Conservation (phyloP, 129 eudicot genomes). For the Centaurea solstitialis region DNA sequence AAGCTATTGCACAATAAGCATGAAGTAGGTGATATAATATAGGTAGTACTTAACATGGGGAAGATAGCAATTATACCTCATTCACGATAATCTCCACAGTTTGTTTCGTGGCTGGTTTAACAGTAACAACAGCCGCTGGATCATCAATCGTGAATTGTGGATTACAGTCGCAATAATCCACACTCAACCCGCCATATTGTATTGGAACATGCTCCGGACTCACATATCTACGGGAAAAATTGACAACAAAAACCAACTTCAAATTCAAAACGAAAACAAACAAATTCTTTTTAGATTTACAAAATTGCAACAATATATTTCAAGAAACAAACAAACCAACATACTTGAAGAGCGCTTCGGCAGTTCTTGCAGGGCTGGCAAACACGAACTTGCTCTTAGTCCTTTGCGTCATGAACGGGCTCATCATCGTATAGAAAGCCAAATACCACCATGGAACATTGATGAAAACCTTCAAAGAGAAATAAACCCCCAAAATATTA, state of each 20-base stretch:
- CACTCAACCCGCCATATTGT: conserved; percentile 82
- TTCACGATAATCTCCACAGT: conserved; percentile 75
- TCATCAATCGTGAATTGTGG: conserved; percentile 71
- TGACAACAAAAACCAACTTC: conserved; percentile 7
- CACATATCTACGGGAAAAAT: conserved; percentile 55
- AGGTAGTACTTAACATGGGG: background rate
- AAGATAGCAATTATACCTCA: conserved; percentile 49
- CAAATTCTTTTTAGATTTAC: background rate
- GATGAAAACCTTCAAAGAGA: conserved; percentile 66
- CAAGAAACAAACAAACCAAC: conserved; percentile 9
- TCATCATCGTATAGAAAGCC: conserved; percentile 79
- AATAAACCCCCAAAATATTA: background rate
- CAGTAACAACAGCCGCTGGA: conserved; percentile 75
- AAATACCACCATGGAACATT: conserved; percentile 99
- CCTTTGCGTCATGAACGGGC: conserved; percentile 86
- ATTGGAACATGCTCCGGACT: conserved; percentile 87
- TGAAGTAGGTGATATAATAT: background rate
- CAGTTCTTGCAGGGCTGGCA: conserved; percentile 82
- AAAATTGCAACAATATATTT: background rate
- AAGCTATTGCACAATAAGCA: background rate
- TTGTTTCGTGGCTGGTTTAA: conserved; percentile 83
- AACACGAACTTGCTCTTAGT: conserved; percentile 96
- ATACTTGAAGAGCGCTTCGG: conserved; percentile 88
- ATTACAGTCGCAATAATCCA: conserved; percentile 74
- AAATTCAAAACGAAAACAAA: background rate